These are phyloP conservation scores for Didymosphaeria variabile DNA, from an alignment of 2,329 filamentous ascomycete genomes.

Conservation along the genomic window DNA sequence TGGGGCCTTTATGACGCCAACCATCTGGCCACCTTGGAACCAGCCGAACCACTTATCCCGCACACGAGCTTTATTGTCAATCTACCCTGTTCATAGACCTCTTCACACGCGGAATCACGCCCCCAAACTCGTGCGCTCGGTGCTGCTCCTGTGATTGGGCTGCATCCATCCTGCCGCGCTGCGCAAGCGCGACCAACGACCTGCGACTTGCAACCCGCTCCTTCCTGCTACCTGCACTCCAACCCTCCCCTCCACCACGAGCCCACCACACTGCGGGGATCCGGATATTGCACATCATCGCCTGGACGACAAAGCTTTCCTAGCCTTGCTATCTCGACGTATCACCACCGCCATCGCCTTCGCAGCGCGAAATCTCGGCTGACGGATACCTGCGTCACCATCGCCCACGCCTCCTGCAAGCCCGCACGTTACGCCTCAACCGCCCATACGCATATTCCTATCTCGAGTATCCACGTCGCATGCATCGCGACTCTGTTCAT, in stretches of 20 bases:
- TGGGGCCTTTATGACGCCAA: slow-evolving; percentile 1
- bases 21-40: slow-evolving; percentile 8
- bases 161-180: slow-evolving; percentile 12
- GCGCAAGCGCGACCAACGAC: slow-evolving; percentile 24
- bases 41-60: slow-evolving; percentile 4
- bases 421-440: slow-evolving; percentile 19
- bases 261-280: slow-evolving; percentile 6
- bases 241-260: slow-evolving; percentile 6
- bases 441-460: slow-evolving; percentile 16
- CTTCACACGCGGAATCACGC: not conserved
- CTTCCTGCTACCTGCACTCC: slow-evolving; percentile 22
- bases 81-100: not conserved
- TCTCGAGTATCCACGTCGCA: slow-evolving; percentile 28
- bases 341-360: slow-evolving; percentile 11
- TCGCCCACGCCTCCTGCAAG: slow-evolving; percentile 17
- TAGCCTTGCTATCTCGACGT: not conserved
- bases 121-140: not conserved
- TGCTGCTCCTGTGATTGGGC: slow-evolving; percentile 2
- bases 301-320: slow-evolving; percentile 1
- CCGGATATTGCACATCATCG: not conserved
- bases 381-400: slow-evolving; percentile 39
- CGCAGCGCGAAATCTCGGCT: slow-evolving; percentile 25
- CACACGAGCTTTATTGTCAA: not conserved
- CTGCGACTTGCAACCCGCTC: slow-evolving; percentile 27
- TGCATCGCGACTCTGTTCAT: slow-evolving; percentile 20